Conservation (phyloP, 2,329 filamentous ascomycete species). For the Myriosclerotinia scirpicola region DNA sequence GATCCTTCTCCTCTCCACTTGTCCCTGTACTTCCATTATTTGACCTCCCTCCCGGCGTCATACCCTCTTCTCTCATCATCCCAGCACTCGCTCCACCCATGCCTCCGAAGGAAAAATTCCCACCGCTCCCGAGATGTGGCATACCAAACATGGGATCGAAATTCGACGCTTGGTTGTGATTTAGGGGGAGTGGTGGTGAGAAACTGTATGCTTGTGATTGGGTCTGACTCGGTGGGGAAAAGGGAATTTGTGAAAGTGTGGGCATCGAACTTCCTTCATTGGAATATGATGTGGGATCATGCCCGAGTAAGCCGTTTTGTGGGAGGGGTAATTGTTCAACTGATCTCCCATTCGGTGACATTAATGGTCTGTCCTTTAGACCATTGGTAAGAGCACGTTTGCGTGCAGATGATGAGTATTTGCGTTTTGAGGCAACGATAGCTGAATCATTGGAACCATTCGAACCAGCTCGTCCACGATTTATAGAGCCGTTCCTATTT, state of each 20-base stretch:
- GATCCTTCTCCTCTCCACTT: slow-evolving; percentile 69
- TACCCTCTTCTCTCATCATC: slow-evolving; percentile 42
- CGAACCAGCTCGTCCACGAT: slow-evolving; percentile 15
- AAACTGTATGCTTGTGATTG: slow-evolving; percentile 21
- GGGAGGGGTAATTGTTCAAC: slow-evolving; percentile 22
- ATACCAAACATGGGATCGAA: slow-evolving; percentile 63
- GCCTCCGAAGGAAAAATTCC: slow-evolving; percentile 46
- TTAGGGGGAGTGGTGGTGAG: slow-evolving; percentile 33
- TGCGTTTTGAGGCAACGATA: slow-evolving; percentile 19
- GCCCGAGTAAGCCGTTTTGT: slow-evolving; percentile 6
- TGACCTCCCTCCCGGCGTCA: slow-evolving; percentile 49
- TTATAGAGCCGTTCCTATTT: slow-evolving; percentile 39
- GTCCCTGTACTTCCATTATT: slow-evolving; percentile 52
- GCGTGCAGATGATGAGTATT: slow-evolving; percentile 39
- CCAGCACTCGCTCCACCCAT: slow-evolving; percentile 51
- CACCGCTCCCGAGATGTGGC: slow-evolving; percentile 50
- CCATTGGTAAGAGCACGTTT: slow-evolving; percentile 41
- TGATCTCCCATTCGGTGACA: slow-evolving; percentile 33
- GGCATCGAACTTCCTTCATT: slow-evolving; percentile 15
- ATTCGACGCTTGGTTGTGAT: slow-evolving; percentile 34
- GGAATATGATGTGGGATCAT: slow-evolving; percentile 4
- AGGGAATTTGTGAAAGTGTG: slow-evolving; percentile 33
- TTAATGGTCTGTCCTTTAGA: slow-evolving; percentile 35
- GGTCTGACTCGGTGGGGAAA: slow-evolving; percentile 37
- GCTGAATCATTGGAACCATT: slow-evolving; percentile 35